These are phyloP conservation scores for Pichia ethanolica DNA, from an alignment of 805 yeast species.

Conservation along the genomic window DNA sequence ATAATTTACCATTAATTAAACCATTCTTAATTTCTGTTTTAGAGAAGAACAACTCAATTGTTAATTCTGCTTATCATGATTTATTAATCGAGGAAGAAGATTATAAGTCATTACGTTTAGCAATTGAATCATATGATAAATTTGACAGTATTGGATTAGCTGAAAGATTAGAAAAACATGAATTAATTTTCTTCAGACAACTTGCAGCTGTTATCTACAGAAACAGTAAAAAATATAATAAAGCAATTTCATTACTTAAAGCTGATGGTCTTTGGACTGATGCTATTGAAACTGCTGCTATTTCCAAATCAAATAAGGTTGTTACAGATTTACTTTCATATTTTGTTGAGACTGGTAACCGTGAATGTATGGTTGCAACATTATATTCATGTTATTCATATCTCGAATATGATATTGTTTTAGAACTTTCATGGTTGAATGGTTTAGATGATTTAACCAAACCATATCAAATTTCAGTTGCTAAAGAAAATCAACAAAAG, in stretches of 20 bases:
- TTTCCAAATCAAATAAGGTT: slow-evolving; percentile 69
- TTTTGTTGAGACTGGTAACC: slow-evolving; percentile 95
- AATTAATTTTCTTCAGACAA: slow-evolving; percentile 86
- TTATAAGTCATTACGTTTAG: slow-evolving; percentile 77
- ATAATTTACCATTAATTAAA: slow-evolving; percentile 91
- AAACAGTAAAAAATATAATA: slow-evolving; percentile 88
- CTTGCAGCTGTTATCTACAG: slow-evolving; percentile 92
- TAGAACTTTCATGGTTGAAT: slow-evolving; percentile 89
- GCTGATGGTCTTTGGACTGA: slow-evolving; percentile 92
- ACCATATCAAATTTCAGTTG: slow-evolving; percentile 84
- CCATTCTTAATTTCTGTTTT: slow-evolving; percentile 90
- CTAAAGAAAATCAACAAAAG: slow-evolving; percentile 68
- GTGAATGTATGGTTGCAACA: slow-evolving; percentile 88
- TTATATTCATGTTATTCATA: slow-evolving; percentile 79
- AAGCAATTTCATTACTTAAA: slow-evolving; percentile 82
- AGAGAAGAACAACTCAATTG: slow-evolving; percentile 82
- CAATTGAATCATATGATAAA: slow-evolving; percentile 84
- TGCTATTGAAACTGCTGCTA: slow-evolving; percentile 85
- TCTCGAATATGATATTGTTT: slow-evolving; percentile 72
- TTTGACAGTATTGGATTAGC: slow-evolving; percentile 92
- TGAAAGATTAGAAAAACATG: slow-evolving; percentile 85
- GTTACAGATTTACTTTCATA: slow-evolving; percentile 84
- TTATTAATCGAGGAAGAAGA: slow-evolving; percentile 94
- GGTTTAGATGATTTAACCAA: slow-evolving; percentile 75
- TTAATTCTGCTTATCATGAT: slow-evolving; percentile 93